Conservation (phyloP, 441 rosid genomes). For the Euphorbia schlechtendalii region DNA sequence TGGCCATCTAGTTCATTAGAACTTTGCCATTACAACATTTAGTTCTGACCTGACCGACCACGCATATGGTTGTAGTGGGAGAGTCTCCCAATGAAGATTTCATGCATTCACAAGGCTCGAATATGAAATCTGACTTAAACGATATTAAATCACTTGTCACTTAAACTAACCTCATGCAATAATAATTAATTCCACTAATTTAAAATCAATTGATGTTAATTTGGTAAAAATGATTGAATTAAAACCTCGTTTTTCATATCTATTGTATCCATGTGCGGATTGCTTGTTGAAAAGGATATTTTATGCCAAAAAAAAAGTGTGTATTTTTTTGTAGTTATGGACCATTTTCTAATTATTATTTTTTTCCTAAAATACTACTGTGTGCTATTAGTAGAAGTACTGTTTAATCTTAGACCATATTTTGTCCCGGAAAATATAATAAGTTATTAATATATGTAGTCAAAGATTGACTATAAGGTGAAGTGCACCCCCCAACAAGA, state of each 20-base stretch:
- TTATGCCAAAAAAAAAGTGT: constrained; percentile 7
- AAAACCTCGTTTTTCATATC: not conserved
- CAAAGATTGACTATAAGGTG: constrained; percentile 12
- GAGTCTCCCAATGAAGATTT: no score
- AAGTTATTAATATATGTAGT: not conserved
- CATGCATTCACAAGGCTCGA: no score
- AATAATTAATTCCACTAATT: not conserved
- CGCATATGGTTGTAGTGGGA: no score
- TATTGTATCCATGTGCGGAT: not conserved
- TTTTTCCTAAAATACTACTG: not conserved
- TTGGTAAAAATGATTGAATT: not conserved
- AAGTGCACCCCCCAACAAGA: constrained; percentile 19
- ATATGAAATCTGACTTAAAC: no score
- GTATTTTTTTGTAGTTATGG: not conserved
- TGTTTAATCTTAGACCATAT: constrained; percentile 7
- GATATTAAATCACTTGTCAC: no score
- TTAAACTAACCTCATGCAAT: no score
- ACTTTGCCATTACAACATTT: no score
- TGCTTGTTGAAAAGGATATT: not conserved
- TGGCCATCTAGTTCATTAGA: no score
- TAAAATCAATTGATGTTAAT: not conserved
- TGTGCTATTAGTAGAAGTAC: no score
- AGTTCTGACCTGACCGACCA: no score
- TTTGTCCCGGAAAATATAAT: not conserved
- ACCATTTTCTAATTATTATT: not conserved